Conservation (phyloP, 2,329 filamentous ascomycete species). For the Malbranchea zuffiana region DNA sequence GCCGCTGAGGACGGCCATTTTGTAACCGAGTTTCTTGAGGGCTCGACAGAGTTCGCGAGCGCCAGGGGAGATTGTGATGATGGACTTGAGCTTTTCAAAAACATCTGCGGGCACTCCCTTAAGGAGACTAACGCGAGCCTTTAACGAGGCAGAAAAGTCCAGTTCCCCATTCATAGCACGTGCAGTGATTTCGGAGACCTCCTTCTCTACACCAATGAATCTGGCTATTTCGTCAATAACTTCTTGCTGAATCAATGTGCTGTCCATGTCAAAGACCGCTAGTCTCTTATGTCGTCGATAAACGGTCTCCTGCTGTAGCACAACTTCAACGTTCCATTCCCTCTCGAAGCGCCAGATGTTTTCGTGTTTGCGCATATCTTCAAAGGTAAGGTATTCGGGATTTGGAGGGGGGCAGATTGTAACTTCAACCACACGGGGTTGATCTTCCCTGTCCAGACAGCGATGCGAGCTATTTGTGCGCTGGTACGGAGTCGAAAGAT, state of each 20-base stretch:
- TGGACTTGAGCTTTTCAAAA: slow-evolving; percentile 63
- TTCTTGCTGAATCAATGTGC: slow-evolving; percentile 91
- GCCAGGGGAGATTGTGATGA: slow-evolving; percentile 72
- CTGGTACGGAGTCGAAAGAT: slow-evolving; percentile 39
- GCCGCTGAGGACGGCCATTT: slow-evolving; percentile 81
- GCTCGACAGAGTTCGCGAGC: slow-evolving; percentile 62
- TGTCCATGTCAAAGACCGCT: slow-evolving; percentile 98
- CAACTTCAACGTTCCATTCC: slow-evolving; percentile 80
- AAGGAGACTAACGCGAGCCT: slow-evolving; percentile 67
- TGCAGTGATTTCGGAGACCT: slow-evolving; percentile 79
- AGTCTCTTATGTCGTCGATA: slow-evolving; percentile 72
- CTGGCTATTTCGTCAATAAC: slow-evolving; percentile 92
- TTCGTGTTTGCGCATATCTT: slow-evolving; percentile 67
- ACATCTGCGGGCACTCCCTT: slow-evolving; percentile 69
- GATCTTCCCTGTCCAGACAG: slow-evolving; percentile 38
- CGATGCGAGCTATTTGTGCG: slow-evolving; percentile 39
- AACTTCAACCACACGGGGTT: slow-evolving; percentile 44
- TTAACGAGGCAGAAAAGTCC: slow-evolving; percentile 76
- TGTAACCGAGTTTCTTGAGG: slow-evolving; percentile 68
- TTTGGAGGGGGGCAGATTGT: slow-evolving; percentile 42
- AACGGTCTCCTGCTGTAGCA: slow-evolving; percentile 61
- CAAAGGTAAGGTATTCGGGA: slow-evolving; percentile 42
- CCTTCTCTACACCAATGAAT: slow-evolving; percentile 66
- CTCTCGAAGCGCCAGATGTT: slow-evolving; percentile 73
- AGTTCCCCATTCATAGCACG: slow-evolving; percentile 94